Base-by-base conservation (phyloP, 2,329 filamentous ascomycete genomes). In the Exophiala aquamarina region DNA sequence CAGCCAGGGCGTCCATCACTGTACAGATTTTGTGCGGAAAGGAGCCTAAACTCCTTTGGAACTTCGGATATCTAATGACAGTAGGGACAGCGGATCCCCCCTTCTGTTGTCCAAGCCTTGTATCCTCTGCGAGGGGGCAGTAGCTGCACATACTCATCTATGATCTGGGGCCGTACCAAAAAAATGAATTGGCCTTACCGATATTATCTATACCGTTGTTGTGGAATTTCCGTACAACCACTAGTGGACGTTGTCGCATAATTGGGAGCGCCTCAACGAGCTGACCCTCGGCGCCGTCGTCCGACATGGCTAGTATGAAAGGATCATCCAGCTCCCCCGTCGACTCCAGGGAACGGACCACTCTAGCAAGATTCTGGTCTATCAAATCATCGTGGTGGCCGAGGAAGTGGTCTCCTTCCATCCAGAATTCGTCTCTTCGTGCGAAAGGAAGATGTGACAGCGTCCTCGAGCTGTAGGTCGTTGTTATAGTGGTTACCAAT, bases 81-180 rank as follows among this genome's bases (percentile, higher is more conserved):
- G n/a, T n/a, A n/a, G n/a, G n/a, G n/a, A n/a, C n/a, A n/a, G n/a
- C n/a, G n/a, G n/a, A n/a, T n/a, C n/a, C n/a, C n/a, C n/a, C n/a
- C n/a, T n/a, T n/a, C n/a, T n/a, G n/a, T n/a, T n/a, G n/a, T n/a
- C n/a, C n/a, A n/a, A n/a, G n/a, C n/a, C n/a, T n/a, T n/a, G n/a
- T n/a, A n/a, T n/a, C n/a, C n/a, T n/a, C n/a, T n/a, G n/a, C n/a
- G n/a, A n/a, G n/a, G n/a, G n/a, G n/a, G n/a, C n/a, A n/a, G n/a
- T n/a, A n/a, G n/a, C n/a, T n/a, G n/a, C n/a, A n/a, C n/a, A n/a
- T n/a, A n/a, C n/a, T n/a, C n/a, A n/a, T n/a, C n/a, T n/a, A n/a
- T n/a, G n/a, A n/a, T n/a, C n/a, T n/a, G n/a, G n/a, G n/a, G n/a
- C 65, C 64, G 35, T 65, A 67, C 65, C 65, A 68, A 1, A 63